Evolutionary conservation across 495 filamentous ascomycete species (phyloP).

Genomic region (Xylaria intraflava): DNA sequence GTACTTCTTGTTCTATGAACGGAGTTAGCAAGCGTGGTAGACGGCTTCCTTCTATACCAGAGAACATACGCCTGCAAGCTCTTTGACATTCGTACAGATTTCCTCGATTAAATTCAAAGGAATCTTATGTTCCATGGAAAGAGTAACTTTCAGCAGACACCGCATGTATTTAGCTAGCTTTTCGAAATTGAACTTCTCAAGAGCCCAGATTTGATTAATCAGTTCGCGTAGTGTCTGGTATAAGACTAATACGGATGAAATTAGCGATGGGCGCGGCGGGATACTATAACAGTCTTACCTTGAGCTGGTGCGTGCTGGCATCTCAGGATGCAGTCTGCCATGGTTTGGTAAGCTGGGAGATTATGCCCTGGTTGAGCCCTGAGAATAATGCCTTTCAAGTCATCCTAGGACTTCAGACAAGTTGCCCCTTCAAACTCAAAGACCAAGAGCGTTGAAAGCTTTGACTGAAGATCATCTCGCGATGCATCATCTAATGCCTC

Average conservation of each 20-base stretch:
- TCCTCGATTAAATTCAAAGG: conserved; percentile 54
- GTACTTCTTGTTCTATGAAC: conserved; percentile 33
- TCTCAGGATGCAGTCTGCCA: conserved; percentile 57
- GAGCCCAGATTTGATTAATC: conserved; percentile 54
- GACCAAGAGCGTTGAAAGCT: conserved; percentile 56
- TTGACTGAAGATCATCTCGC: conserved; percentile 49
- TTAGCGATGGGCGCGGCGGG: background rate
- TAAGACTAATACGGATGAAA: conserved; percentile 27
- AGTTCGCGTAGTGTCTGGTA: conserved; percentile 52
- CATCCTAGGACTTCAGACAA: conserved; percentile 60
- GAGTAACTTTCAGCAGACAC: conserved; percentile 60
- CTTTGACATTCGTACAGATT: conserved; percentile 42
- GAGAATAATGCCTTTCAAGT: conserved; percentile 54
- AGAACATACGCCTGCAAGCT: conserved; percentile 33
- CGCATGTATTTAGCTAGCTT: conserved; percentile 66
- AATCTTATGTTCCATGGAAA: conserved; percentile 37
- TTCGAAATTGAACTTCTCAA: conserved; percentile 43
- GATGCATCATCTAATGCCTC: conserved; percentile 36
- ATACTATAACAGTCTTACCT: conserved; percentile 25
- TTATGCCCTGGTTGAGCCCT: conserved; percentile 37
- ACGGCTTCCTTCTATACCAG: background rate
- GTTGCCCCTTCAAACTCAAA: conserved; percentile 74
- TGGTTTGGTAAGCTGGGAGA: conserved; percentile 38
- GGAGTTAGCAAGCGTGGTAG: background rate
- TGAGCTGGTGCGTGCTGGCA: conserved; percentile 44